These are phyloP conservation scores for Salix udensis DNA, from an alignment of 345 rosid genomes.

Conservation along the genomic window DNA sequence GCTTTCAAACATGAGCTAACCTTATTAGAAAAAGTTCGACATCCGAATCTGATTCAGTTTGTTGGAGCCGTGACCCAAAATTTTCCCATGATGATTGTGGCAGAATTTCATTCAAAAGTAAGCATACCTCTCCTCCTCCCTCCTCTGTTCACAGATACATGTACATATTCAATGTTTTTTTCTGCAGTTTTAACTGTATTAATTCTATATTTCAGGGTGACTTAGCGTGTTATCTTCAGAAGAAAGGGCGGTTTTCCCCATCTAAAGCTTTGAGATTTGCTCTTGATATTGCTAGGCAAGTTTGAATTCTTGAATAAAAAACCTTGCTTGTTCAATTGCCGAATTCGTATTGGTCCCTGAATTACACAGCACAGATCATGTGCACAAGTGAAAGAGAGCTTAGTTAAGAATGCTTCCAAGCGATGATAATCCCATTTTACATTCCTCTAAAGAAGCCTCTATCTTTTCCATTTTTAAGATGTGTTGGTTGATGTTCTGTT, in stretches of 20 bases:
- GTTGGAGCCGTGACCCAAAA: constrained; percentile 99
- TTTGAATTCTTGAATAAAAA: constrained; percentile 11
- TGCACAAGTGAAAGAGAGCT: background rate
- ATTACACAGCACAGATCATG: background rate
- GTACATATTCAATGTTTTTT: background rate
- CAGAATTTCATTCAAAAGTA: constrained; percentile 81
- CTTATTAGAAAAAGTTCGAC: constrained; percentile 77
- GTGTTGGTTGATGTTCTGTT: constrained; percentile 26
- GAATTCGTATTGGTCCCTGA: background rate
- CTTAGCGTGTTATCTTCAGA: constrained; percentile 66
- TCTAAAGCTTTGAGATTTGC: constrained; percentile 77
- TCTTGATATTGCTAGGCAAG: constrained; percentile 86
- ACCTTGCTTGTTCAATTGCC: background rate
- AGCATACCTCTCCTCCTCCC: constrained; percentile 22
- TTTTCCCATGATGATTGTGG: constrained; percentile 92
- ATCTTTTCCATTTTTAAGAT: constrained; percentile 3
- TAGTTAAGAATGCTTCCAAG: background rate
- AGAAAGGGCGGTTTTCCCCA: constrained; percentile 85
- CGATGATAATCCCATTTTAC: background rate
- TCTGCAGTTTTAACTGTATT: background rate
- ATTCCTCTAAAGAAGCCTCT: background rate
- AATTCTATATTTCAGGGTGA: constrained; percentile 64
- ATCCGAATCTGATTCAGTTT: constrained; percentile 96
- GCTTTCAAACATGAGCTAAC: constrained; percentile 84
- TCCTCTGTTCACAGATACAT: background rate